Base-by-base conservation (phyloP, 2,329 filamentous ascomycete genomes). In the Neofusicoccum ribis region DNA sequence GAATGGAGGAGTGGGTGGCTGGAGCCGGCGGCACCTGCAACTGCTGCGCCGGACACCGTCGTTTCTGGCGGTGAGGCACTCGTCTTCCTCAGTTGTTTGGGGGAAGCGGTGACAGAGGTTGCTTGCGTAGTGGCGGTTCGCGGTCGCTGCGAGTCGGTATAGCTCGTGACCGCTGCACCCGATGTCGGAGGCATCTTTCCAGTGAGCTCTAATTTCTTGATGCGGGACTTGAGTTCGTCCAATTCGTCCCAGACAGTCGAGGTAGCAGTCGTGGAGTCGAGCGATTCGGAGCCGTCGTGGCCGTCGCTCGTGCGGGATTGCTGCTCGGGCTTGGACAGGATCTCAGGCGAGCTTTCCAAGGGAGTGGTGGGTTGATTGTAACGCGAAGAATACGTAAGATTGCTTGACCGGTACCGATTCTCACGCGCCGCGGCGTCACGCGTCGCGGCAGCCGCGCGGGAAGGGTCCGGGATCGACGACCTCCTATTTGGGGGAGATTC, bases 181-280 rank as follows among this genome's bases (percentile, higher is more conserved):
- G 93, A 94, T 1, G 91, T 93, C 0, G 91, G 82, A 0, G 93
- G 93, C 39, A 95, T 81, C 77, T 96, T 97, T 66, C 93, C 93
- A 2, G 92, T 96, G 70, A 96, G 79, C 76, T 98, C 95, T 9
- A 99, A 85, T 67, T 92, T 91, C 70, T 92, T 89, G 71, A 99
- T 97, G 36, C 95, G 88, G 46, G 92, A 95, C 76, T 98, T 98
- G 52, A 99, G 81, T 69, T 98, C 95, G 71, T 98, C 95, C 34
- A 99, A 81, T 77, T 99, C 95, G 74, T 98, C 95, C 95, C 95
- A 99, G 2, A 99, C 92, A 0, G 93, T 97, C 1, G 93, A 96
- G 12, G 93, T 92, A 1, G 92, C 92, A 1, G 90, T 93, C 0
- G 92, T 95, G 0, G 95, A 98, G 39, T 91, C 85, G 0, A 91